Base-by-base conservation (phyloP, 148 eudicot species). In the Camellia sinensis region DNA sequence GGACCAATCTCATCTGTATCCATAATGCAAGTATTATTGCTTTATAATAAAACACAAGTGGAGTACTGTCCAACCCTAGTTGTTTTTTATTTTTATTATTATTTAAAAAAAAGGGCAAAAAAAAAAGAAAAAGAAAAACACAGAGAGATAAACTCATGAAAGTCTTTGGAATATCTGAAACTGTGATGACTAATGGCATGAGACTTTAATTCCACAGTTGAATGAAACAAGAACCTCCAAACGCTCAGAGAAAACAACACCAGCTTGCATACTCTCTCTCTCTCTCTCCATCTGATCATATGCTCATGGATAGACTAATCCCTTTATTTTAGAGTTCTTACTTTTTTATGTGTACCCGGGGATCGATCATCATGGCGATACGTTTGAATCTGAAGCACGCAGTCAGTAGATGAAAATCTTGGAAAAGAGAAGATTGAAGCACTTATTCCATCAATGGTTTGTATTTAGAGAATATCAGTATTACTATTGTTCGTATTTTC, bases 1-100 rank as follows among this genome's bases (percentile, higher is more conserved):
- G 86, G 77, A 52, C 83, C 82, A 62, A 43, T 52, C 66, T 74
- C 80, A 77, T 82, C 84, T 86, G 84, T 67, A 75, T 72, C 77
- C 50, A 73, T 84, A 73, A 77, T 65, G 67, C 57, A 62, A 81
- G 75, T 62, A 74, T 84, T 79, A 81, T 84, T 87, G 80, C 76
- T 79, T 57, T 71, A 40, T 71, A 63, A 84, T 71, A 19, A 29
- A 80, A 13, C 72, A 65, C 44, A 77, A 50, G 61, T 66, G 75
- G 59, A 52, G 18, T 4, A 29, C 29, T 53, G 76, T 54, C 61
- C 62, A 45, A 50, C 75, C 44, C 1, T 4, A 11, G 46, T 73
- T 73, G 29, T 65, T 65, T 63, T 50, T 77, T 14, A 3, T 77
- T 29, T 29, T 29, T 29, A 29, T 29, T 29, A 29, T 29, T 29